phyloP scores from a whole-genome alignment of 208 protist genomes.

The Trypanosoma melophagium region DNA sequence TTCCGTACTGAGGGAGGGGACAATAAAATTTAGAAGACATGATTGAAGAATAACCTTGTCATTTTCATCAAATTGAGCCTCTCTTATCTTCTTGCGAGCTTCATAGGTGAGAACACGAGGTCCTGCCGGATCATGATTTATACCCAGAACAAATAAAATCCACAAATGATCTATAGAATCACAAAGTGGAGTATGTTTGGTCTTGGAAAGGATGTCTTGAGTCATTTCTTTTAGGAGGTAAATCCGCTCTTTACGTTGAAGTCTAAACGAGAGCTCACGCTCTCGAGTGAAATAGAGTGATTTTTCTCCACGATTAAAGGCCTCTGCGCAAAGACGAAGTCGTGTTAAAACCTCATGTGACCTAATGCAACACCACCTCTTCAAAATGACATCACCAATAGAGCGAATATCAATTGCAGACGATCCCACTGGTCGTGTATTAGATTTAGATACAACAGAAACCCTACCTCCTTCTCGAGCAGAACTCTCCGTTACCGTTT shows the following conservation, averaged over 20 bases:
- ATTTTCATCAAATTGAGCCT: conserved; percentile 48
- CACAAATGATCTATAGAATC: conserved; percentile 66
- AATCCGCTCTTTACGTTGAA: conserved; percentile 46
- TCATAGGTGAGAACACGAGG: conserved; percentile 62
- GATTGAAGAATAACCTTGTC: conserved; percentile 57
- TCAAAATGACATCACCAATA: conserved; percentile 61
- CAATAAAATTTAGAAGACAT: conserved; percentile 45
- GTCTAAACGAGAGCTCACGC: conserved; percentile 49
- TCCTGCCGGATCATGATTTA: conserved; percentile 56
- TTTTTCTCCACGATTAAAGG: conserved; percentile 38
- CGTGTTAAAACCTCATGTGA: conserved; percentile 67
- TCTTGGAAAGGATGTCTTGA: conserved; percentile 26
- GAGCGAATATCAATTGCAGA: conserved; percentile 26
- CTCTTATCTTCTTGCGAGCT: conserved; percentile 46
- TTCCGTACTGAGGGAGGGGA: conserved; percentile 62
- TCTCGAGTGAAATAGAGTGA: conserved; percentile 49
- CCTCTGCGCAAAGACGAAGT: conserved; percentile 56
- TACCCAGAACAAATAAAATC: conserved; percentile 59
- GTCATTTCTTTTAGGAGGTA: conserved; percentile 48
- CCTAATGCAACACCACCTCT: conserved; percentile 65
- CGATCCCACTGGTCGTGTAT: neutral
- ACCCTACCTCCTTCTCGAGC: neutral
- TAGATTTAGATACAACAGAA: neutral
- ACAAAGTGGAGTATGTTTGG: conserved; percentile 37
- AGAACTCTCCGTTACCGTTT: neutral